Base-by-base conservation (phyloP, 495 filamentous ascomycete species). In the Amniculicola lignicola region DNA sequence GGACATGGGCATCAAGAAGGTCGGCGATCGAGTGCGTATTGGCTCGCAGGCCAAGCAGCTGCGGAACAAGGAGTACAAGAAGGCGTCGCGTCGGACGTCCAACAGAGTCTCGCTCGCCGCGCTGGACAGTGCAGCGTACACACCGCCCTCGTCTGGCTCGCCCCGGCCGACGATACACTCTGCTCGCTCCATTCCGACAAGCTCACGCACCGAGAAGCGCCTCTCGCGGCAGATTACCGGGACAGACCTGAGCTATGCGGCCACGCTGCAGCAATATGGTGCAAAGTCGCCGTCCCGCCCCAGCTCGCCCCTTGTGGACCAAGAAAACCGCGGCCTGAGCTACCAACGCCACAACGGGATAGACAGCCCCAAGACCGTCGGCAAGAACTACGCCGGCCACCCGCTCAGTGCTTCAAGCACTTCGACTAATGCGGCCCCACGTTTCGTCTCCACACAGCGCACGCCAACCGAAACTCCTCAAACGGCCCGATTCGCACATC, bases 1-100 rank as follows among this genome's bases (percentile, higher is more conserved):
- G 71, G 93, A 99, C 65, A 91, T 99, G 82, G 93, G 93, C 22
- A 89, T 99, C 58, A 95, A 96, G 60, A 99, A 96, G 71, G 86
- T 99, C 50, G 93, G 93, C 42, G 94, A 99, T 71, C 83, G 94
- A 29, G 90, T 99, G n/a, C 85, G 93, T 56, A 86, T 99, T 89
- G 70, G 81, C 87, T 64, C 88, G 82, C 59, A 96, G 51, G 70
- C 96, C 63, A 97, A 97, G 76, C 85, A 91, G 64, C 81, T 99
- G 23, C 78, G 93, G 53, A 90, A 85, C 53, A 90, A 85, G 67
- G 83, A 90, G 3, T 88, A 88, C 64, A 83, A 87, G 51, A 89
- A 88, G 65, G 84, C 83, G 49, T 91, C 86, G 68, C 89, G 89
- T 72, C 81, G 88, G 54, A 91, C 48, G 10, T 69, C 65, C 31